A percentile compares a stretch with the other conserved stretches of the same genome.
Conservation (phyloP, 345 rosid genomes). For the Brassica cretica region DNA sequence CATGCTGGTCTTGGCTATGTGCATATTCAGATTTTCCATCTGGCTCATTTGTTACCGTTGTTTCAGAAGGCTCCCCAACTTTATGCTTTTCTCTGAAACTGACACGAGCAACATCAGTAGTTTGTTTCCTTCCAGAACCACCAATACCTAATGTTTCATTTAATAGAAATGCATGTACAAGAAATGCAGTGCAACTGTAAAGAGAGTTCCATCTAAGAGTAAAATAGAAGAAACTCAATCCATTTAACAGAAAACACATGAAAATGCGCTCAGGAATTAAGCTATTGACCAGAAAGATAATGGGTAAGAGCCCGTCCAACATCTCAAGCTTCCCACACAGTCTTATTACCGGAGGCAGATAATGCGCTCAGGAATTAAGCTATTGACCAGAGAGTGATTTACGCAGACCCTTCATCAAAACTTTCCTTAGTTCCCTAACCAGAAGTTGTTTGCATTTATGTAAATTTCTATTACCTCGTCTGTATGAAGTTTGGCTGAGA, state of each 20-base stretch:
- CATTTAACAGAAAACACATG: no score
- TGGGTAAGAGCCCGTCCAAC: slow-evolving; percentile 85
- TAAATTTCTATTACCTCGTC: slow-evolving; percentile 60
- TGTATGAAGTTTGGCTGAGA: slow-evolving; percentile 85
- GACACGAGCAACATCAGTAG: slow-evolving; percentile 65
- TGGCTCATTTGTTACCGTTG: slow-evolving; percentile 8
- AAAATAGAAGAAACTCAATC: no score
- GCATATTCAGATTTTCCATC: slow-evolving; percentile 11
- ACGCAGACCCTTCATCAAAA: slow-evolving; percentile 11
- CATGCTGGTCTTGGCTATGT: slow-evolving; percentile 6
- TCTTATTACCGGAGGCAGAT: slow-evolving; percentile 75
- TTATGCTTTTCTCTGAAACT: slow-evolving; percentile 57
- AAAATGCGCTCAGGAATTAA: no score
- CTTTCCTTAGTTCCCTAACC: slow-evolving; percentile 4
- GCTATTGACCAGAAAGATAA: no score
- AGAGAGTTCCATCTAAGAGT: no score
- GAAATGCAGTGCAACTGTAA: no score
- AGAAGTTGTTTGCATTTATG: slow-evolving; percentile 10
- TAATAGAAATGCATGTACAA: no score
- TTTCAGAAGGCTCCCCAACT: slow-evolving; percentile 41
- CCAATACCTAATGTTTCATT: slow-evolving; percentile 35
- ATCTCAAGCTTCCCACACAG: slow-evolving; percentile 97
- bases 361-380: slow-evolving; percentile 66
- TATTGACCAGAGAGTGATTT: slow-evolving; percentile 54
- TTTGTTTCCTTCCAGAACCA: slow-evolving; percentile 50